These are phyloP conservation scores for Hymenoscyphus albidus DNA, from an alignment of 2,329 filamentous ascomycete species.

Conservation along the genomic window DNA sequence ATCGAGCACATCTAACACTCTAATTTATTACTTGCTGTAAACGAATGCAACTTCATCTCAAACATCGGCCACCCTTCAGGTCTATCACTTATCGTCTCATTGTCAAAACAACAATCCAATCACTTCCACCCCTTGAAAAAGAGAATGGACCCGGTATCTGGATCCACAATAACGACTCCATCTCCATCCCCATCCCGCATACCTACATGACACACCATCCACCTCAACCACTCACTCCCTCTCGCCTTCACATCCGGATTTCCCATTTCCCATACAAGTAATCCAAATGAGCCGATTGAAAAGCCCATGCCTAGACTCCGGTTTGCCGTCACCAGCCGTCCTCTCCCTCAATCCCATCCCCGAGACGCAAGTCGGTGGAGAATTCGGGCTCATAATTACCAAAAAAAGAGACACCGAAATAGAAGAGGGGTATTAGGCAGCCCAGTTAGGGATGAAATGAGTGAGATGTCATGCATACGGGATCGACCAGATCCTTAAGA, in stretches of 20 bases:
- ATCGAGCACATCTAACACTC: neutral
- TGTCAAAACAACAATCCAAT: neutral
- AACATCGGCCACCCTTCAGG: neutral
- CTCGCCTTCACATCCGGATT: neutral
- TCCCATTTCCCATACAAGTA: neutral
- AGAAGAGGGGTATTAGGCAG: neutral
- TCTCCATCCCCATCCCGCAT: neutral
- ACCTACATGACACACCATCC: neutral
- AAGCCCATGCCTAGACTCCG: neutral
- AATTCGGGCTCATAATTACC: neutral
- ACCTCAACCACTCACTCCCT: neutral
- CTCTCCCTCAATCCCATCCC: neutral
- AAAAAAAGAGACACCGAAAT: neutral
- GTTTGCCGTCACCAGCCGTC: neutral
- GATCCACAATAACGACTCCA: neutral
- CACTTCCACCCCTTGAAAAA: neutral
- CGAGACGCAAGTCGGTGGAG: neutral
- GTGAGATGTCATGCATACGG: neutral
- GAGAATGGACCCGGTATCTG: neutral
- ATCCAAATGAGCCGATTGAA: neutral
- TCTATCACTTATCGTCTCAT: neutral
- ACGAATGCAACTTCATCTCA: neutral
- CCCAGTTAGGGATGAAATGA: neutral
- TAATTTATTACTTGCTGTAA: neutral
- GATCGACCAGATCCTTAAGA: neutral